A percentile compares a stretch with the other conserved stretches of the same genome.
These are phyloP conservation scores for Boechera divaricarpa DNA, from an alignment of 345 rosid genomes.

Conservation along the genomic window DNA sequence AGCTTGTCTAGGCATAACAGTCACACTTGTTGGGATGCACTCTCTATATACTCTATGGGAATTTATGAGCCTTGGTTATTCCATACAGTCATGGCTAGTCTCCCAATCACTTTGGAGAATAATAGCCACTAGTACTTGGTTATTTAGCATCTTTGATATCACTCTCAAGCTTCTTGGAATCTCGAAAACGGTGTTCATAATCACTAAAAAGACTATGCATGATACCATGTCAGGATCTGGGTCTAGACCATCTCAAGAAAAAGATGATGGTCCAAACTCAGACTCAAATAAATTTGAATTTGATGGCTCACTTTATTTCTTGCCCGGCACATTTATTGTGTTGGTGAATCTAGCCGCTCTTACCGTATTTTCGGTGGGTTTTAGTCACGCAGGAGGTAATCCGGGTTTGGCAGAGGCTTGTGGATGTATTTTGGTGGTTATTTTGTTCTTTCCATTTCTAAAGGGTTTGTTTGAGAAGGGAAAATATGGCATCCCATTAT, in stretches of 20 bases:
- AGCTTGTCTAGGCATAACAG: neutral
- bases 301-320: conserved; percentile 50
- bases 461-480: conserved; percentile 59
- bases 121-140: conserved; percentile 42
- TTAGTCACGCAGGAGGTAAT: conserved; percentile 19
- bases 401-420: conserved; percentile 50
- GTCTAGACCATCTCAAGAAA: neutral
- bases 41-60: conserved; percentile 27
- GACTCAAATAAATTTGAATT: conserved; percentile 46
- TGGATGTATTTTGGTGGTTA: conserved; percentile 45
- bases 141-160: conserved; percentile 49
- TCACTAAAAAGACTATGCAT: conserved; percentile 53
- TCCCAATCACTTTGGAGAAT: conserved; percentile 16
- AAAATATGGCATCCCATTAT: conserved; percentile 59
- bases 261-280: neutral
- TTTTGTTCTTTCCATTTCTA: conserved; percentile 54
- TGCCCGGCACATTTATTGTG: conserved; percentile 59
- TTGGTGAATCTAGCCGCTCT: conserved; percentile 51
- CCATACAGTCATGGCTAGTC: neutral
- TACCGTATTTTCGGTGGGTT: conserved; percentile 16
- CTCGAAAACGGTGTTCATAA: conserved; percentile 53
- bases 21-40: conserved; percentile 10
- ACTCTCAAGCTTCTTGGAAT: conserved; percentile 52
- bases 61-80: conserved; percentile 9
- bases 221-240: neutral